phyloP scores from a whole-genome alignment of 805 yeast species.

The Blastobotrys terrestris region DNA sequence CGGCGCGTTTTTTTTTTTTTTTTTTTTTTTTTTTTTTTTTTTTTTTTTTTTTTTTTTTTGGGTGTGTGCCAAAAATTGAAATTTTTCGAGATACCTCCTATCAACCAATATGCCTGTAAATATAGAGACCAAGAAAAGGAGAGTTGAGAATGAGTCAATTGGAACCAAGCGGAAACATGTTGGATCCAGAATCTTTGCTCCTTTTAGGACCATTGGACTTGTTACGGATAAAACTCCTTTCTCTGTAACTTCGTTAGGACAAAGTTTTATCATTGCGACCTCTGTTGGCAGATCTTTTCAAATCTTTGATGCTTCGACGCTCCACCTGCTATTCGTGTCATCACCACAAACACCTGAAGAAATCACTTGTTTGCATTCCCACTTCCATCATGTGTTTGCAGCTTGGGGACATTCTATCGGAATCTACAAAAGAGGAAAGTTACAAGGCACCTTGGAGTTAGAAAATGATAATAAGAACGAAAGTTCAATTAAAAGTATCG shows the following conservation, averaged over 20 bases:
- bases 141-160: not conserved
- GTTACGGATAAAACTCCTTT: constrained; percentile 85
- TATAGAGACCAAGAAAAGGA: not conserved
- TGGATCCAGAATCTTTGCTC: constrained; percentile 64
- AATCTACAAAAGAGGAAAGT: constrained; percentile 72
- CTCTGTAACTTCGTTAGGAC: constrained; percentile 82
- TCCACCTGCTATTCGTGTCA: constrained; percentile 81
- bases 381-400: constrained; percentile 78
- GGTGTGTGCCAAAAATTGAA: too few relatives aligned
- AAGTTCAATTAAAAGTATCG: constrained; percentile 42
- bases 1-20: not conserved
- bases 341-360: constrained; percentile 64
- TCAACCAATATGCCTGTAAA: not conserved
- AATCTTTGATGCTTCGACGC: constrained; percentile 79
- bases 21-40: not conserved
- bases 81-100: too few relatives aligned
- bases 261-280: constrained; percentile 80
- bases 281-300: constrained; percentile 87
- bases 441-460: constrained; percentile 39
- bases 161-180: not conserved
- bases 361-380: constrained; percentile 69
- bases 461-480: constrained; percentile 26
- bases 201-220: constrained; percentile 77
- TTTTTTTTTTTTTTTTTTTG: too few relatives aligned
- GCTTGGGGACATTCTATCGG: constrained; percentile 68